These are phyloP conservation scores for Hydrangea macrophylla DNA, from an alignment of 148 eudicot genomes.

Conservation along the genomic window DNA sequence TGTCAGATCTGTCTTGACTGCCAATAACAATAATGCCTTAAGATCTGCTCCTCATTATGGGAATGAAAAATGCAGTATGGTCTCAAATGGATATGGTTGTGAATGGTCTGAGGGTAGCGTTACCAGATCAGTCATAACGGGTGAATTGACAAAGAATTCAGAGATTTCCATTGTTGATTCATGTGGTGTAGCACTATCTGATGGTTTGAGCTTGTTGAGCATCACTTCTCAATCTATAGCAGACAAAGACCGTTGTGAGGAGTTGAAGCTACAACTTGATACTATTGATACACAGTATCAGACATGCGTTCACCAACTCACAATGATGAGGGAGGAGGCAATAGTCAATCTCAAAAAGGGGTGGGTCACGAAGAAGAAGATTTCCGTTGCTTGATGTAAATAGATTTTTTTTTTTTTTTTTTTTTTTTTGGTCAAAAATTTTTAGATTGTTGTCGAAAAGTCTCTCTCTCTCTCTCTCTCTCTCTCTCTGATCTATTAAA, in stretches of 20 bases:
- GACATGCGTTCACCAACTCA: slow-evolving; percentile 43
- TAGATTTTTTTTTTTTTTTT: background rate
- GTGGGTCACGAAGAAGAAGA: slow-evolving; percentile 42
- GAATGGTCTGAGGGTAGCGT: slow-evolving; percentile 10
- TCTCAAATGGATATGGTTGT: slow-evolving; percentile 24
- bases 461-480: background rate
- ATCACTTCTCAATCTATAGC: slow-evolving; percentile 20
- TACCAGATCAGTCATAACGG: slow-evolving; percentile 13
- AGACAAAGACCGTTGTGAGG: slow-evolving; percentile 30
- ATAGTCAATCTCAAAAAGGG: slow-evolving; percentile 52
- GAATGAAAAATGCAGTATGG: slow-evolving; percentile 15
- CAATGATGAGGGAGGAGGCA: slow-evolving; percentile 54
- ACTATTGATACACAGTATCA: slow-evolving; percentile 54
- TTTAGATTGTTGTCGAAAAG: background rate
- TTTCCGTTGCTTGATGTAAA: slow-evolving; percentile 29
- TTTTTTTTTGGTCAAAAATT: background rate
- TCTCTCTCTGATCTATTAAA: background rate
- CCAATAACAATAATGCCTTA: slow-evolving; percentile 6
- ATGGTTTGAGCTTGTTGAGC: slow-evolving; percentile 39
- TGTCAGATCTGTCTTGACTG: slow-evolving; percentile 11
- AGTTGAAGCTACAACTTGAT: slow-evolving; percentile 58
- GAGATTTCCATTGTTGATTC: slow-evolving; percentile 14
- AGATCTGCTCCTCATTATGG: slow-evolving; percentile 4
- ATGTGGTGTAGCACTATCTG: slow-evolving; percentile 28
- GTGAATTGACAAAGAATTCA: slow-evolving; percentile 23